Conservation (phyloP, 169 alveolate genomes). For the Cryptosporidium canis region DNA sequence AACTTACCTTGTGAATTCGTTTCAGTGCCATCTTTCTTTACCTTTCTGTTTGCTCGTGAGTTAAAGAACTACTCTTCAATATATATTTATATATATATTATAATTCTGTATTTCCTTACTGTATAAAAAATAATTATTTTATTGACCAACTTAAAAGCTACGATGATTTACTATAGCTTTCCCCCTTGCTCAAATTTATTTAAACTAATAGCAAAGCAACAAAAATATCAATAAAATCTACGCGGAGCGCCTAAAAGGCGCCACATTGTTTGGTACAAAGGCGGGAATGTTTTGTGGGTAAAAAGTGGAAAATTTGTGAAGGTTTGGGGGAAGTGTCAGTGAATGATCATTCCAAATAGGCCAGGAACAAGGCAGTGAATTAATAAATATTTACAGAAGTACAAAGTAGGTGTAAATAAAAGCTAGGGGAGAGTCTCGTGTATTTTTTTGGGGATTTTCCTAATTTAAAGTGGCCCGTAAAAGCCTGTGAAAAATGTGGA, state of each 20-base stretch:
- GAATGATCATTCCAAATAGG: background rate
- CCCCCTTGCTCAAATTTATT: slow-evolving; percentile 71
- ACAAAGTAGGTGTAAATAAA: background rate
- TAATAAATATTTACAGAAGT: background rate
- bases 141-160: slow-evolving; percentile 15
- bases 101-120: background rate
- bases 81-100: background rate
- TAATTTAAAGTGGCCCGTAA: background rate
- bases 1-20: slow-evolving; percentile 88
- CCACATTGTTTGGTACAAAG: slow-evolving; percentile 36
- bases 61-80: background rate
- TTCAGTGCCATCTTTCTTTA: slow-evolving; percentile 87
- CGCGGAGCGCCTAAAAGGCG: slow-evolving; percentile 63
- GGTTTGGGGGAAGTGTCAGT: slow-evolving; percentile 15
- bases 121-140: background rate
- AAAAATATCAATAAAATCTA: slow-evolving; percentile 53
- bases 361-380: background rate
- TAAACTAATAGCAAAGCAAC: slow-evolving; percentile 38
- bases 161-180: slow-evolving; percentile 6
- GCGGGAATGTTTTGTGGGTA: slow-evolving; percentile 62
- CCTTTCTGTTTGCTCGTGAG: background rate
- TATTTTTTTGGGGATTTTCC: background rate
- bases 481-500: no score
- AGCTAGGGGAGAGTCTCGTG: background rate
- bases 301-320: slow-evolving; percentile 57